Percentiles rank a stretch among this genome's conserved stretches.
These are phyloP conservation scores for Sporobolus alterniflorus DNA, from an alignment of 202 grass and related monocot species.

Conservation along the genomic window DNA sequence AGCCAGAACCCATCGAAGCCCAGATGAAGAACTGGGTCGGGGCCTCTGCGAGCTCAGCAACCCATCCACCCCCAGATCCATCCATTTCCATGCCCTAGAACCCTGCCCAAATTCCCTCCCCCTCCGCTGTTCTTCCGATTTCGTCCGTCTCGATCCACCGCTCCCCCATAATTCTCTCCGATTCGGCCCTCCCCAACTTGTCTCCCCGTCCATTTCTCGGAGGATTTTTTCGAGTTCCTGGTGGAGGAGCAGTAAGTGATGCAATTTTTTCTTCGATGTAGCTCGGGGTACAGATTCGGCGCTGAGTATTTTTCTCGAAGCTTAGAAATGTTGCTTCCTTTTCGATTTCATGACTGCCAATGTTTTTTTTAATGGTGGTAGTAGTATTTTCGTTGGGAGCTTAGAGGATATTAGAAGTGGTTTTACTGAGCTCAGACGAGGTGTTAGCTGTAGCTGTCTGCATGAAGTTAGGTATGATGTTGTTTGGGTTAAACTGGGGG, in stretches of 20 bases:
- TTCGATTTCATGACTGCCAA: neutral
- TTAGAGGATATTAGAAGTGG: neutral
- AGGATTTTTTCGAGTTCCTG: neutral
- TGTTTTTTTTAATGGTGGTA: neutral
- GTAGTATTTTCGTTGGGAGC: neutral
- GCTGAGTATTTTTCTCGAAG: no score
- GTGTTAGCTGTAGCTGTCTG: neutral
- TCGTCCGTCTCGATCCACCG: neutral
- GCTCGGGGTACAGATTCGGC: no score
- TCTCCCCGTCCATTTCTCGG: neutral
- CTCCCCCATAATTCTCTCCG: neutral
- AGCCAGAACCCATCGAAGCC: neutral
- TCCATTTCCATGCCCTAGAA: slow-evolving; percentile 23
- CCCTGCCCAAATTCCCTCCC: slow-evolving; percentile 17
- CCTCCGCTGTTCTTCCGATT: neutral
- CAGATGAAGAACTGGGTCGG: slow-evolving; percentile 3
- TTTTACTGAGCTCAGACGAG: neutral
- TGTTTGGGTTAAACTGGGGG: neutral
- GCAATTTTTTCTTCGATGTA: neutral
- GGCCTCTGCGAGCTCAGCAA: neutral
- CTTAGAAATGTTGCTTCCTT: no score
- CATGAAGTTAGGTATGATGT: neutral
- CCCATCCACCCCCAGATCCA: slow-evolving; percentile 20
- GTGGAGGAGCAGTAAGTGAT: slow-evolving; percentile 8
- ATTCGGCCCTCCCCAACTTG: neutral